These are phyloP conservation scores for Platanthera zijinensis DNA, from an alignment of 106 monocot species.

Conservation along the genomic window DNA sequence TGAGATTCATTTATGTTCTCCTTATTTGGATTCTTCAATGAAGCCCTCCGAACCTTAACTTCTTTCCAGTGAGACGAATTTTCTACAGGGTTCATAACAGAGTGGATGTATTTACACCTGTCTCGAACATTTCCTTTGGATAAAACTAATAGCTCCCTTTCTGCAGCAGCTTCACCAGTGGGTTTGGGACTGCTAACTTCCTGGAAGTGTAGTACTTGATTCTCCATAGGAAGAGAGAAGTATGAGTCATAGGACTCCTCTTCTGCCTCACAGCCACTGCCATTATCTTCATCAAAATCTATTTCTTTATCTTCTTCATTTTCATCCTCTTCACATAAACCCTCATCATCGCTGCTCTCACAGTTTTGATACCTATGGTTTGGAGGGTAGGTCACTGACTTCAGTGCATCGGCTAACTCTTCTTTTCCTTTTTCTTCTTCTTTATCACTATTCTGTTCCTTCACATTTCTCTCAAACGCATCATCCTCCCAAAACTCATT, in stretches of 20 bases:
- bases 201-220: conserved; percentile 16
- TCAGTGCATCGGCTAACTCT: neutral
- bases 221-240: conserved; percentile 53
- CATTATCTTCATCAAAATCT: conserved; percentile 15
- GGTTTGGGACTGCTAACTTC: conserved; percentile 31
- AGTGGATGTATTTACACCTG: conserved; percentile 38
- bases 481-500: neutral
- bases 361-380: conserved; percentile 73
- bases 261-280: conserved; percentile 26
- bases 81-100: conserved; percentile 72
- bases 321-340: conserved; percentile 19
- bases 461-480: conserved; percentile 1
- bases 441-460: conserved; percentile 14
- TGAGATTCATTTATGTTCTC: conserved; percentile 9
- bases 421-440: neutral
- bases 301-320: conserved; percentile 11
- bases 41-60: conserved; percentile 20
- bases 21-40: conserved; percentile 2
- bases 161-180: neutral
- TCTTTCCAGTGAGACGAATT: conserved; percentile 63
- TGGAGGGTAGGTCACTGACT: conserved; percentile 18
- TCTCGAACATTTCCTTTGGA: conserved; percentile 20
- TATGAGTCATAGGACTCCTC: conserved; percentile 79
- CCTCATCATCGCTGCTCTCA: conserved; percentile 30
- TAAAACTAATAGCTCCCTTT: neutral